phyloP scores from a whole-genome alignment of 805 yeast species.

The Ogataea neopini region DNA sequence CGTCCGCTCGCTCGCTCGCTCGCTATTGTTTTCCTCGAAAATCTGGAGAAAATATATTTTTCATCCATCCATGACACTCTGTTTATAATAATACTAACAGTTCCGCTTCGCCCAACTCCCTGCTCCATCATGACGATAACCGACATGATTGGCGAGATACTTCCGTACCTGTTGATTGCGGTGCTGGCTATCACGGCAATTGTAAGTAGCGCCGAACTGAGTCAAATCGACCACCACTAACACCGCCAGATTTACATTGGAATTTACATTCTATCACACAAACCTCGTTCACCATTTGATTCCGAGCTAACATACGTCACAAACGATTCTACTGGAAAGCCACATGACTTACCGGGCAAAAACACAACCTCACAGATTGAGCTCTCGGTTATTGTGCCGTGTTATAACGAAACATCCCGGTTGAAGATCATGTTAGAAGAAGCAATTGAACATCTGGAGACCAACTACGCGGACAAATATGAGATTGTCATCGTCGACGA shows the following conservation, averaged over 20 bases:
- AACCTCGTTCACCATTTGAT: conserved; percentile 55
- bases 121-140: too few relatives aligned
- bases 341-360: conserved; percentile 38
- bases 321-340: conserved; percentile 36
- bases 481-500: conserved; percentile 91
- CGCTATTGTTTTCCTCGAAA: too few relatives aligned
- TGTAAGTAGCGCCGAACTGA: conserved; percentile 1
- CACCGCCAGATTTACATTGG: conserved; percentile 37
- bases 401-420: conserved; percentile 82
- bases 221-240: not conserved
- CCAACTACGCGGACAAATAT: conserved; percentile 40
- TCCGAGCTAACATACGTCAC: conserved; percentile 59
- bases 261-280: conserved; percentile 56
- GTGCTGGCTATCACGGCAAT: not conserved
- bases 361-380: conserved; percentile 41
- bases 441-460: conserved; percentile 53
- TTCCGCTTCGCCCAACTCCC: too few relatives aligned
- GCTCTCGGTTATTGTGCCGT: conserved; percentile 86
- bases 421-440: conserved; percentile 73
- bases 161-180: not conserved
- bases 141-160: not conserved
- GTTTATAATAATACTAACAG: too few relatives aligned
- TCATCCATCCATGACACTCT: too few relatives aligned
- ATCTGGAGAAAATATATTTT: too few relatives aligned
- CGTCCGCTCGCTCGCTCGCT: not conserved